A percentile compares a stretch with the other conserved stretches of the same genome.
phyloP scores from a whole-genome alignment of 768 basidiomycete genomes.

The Lactifluus pinguis region DNA sequence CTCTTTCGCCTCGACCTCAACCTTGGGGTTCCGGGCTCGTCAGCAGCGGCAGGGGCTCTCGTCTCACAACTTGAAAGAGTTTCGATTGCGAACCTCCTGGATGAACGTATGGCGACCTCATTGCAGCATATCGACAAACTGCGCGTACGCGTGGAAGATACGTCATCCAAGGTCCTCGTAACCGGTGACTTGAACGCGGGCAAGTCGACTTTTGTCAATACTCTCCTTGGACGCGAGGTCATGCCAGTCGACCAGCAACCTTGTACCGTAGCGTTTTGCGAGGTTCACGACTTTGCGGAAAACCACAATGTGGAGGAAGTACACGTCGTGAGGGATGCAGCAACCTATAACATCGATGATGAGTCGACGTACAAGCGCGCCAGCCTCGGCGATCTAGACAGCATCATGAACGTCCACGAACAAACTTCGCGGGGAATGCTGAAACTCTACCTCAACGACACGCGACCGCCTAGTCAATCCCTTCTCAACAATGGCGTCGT shows the following conservation, averaged over 20 bases:
- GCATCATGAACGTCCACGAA: slow-evolving; percentile 69
- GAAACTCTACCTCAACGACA: slow-evolving; percentile 85
- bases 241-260: slow-evolving; percentile 99
- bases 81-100: slow-evolving; percentile 86
- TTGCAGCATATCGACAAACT: slow-evolving; percentile 78
- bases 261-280: slow-evolving; percentile 93
- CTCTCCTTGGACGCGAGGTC: slow-evolving; percentile 78
- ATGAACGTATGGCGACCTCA: slow-evolving; percentile 70
- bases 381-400: slow-evolving; percentile 62
- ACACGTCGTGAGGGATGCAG: slow-evolving; percentile 66
- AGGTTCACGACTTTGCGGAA: slow-evolving; percentile 86
- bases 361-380: slow-evolving; percentile 68
- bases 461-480: slow-evolving; percentile 67
- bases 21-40: slow-evolving; percentile 65
- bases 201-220: slow-evolving; percentile 97
- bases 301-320: slow-evolving; percentile 77
- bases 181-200: slow-evolving; percentile 98
- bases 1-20: slow-evolving; percentile 90
- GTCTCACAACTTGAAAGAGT: slow-evolving; percentile 89
- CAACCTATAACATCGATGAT: slow-evolving; percentile 60
- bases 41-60: slow-evolving; percentile 55
- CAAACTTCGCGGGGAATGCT: slow-evolving; percentile 53
- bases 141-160: slow-evolving; percentile 79
- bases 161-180: slow-evolving; percentile 90
- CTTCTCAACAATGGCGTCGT: slow-evolving; percentile 92